Conservation (phyloP, 164 flowering plant genomes). For the Litsea cubeba region DNA sequence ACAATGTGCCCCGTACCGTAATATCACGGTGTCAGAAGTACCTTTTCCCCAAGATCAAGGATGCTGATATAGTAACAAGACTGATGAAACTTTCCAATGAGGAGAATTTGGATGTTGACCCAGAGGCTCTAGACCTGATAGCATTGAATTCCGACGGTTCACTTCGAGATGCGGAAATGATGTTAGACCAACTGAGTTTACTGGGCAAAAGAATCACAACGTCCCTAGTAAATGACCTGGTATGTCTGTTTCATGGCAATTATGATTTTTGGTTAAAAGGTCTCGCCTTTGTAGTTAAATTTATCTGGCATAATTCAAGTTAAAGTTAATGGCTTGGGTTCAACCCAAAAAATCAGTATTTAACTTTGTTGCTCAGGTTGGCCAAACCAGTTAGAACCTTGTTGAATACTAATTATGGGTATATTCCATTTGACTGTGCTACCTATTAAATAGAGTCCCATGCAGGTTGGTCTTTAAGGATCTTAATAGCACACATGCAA, state of each 20-base stretch:
- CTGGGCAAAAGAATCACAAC: conserved; percentile 79
- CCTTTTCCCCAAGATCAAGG: conserved; percentile 80
- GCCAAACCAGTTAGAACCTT: neutral
- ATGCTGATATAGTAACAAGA: conserved; percentile 59
- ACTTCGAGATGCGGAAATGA: conserved; percentile 92
- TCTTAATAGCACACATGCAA: neutral
- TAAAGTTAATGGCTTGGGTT: neutral
- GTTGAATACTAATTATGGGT: neutral
- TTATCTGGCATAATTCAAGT: neutral
- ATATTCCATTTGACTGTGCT: neutral
- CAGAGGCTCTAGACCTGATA: conserved; percentile 82
- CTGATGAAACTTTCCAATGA: conserved; percentile 55
- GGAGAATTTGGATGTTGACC: conserved; percentile 77
- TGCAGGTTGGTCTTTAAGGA: neutral
- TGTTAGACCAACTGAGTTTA: conserved; percentile 92
- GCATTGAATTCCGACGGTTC: conserved; percentile 96
- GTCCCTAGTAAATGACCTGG: conserved; percentile 96
- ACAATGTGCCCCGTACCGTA: conserved; percentile 72
- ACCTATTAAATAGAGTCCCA: neutral
- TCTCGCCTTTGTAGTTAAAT: neutral
- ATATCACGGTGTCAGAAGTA: conserved; percentile 85
- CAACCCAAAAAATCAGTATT: neutral
- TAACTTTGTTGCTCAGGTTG: neutral
- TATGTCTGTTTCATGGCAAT: conserved; percentile 17
- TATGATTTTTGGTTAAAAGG: neutral